Conservation (phyloP, 148 eudicot genomes). For the Rhododendron ferrugineum region DNA sequence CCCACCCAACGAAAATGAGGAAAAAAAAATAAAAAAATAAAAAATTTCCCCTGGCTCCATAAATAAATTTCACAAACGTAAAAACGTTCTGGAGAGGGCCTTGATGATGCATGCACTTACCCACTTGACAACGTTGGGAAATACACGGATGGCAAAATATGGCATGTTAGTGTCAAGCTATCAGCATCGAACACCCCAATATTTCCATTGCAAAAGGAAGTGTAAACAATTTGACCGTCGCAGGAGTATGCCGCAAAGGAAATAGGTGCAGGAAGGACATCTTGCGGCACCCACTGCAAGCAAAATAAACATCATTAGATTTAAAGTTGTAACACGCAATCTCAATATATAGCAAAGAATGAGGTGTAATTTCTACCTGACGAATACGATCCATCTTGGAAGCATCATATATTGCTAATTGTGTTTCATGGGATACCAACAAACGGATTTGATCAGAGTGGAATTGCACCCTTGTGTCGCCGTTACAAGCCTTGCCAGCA, state of each 20-base stretch:
- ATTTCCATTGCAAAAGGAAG: slow-evolving; percentile 69
- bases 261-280: slow-evolving; percentile 57
- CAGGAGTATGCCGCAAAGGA: slow-evolving; percentile 75
- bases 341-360: not conserved
- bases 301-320: slow-evolving; percentile 13
- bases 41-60: not conserved
- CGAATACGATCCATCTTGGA: slow-evolving; percentile 74
- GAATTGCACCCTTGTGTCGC: slow-evolving; percentile 84
- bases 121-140: slow-evolving; percentile 55
- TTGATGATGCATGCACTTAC: slow-evolving; percentile 28
- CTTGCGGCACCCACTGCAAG: slow-evolving; percentile 86
- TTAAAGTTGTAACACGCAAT: not conserved
- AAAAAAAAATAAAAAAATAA: no score
- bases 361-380: slow-evolving; percentile 39
- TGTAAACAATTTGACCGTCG: slow-evolving; percentile 62
- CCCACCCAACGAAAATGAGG: no score
- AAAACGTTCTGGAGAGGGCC: not conserved
- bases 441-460: slow-evolving; percentile 70
- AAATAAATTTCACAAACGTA: not conserved
- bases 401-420: slow-evolving; percentile 78
- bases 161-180: slow-evolving; percentile 59
- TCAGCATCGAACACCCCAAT: slow-evolving; percentile 76
- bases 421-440: slow-evolving; percentile 78
- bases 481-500: slow-evolving; percentile 54
- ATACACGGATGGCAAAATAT: slow-evolving; percentile 62